Conservation (phyloP, 1,139 yeast genomes). For the Meyerozyma carpophila region DNA sequence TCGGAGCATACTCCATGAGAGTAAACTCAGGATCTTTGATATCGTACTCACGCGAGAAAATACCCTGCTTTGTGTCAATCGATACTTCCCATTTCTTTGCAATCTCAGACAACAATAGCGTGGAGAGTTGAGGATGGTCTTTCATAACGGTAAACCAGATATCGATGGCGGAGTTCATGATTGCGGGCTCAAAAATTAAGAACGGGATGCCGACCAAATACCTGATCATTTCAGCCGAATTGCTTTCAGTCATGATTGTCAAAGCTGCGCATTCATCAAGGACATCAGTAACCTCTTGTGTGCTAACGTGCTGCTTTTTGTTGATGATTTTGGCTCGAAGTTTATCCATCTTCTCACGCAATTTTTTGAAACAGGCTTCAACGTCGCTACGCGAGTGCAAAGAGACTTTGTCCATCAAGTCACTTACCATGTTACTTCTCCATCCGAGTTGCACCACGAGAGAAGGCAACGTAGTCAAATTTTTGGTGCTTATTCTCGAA, state of each 20-base stretch:
- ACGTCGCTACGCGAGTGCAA: conserved; percentile 26
- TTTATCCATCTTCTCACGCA: conserved; percentile 13
- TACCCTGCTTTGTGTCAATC: conserved; percentile 54
- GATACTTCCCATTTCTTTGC: conserved; percentile 64
- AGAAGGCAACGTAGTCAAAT: conserved; percentile 59
- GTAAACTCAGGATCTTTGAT: conserved; percentile 57
- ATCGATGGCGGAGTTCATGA: conserved; percentile 64
- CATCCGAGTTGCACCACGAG: conserved; percentile 77
- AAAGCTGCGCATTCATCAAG: conserved; percentile 48
- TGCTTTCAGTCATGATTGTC: conserved; percentile 38
- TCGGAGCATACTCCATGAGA: conserved; percentile 87
- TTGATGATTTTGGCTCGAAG: conserved; percentile 8
- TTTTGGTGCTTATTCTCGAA: conserved; percentile 17
- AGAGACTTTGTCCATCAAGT: conserved; percentile 32
- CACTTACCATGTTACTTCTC: conserved; percentile 51
- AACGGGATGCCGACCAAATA: conserved; percentile 72
- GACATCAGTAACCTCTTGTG: conserved; percentile 33
- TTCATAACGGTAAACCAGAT: conserved; percentile 81
- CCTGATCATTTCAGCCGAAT: conserved; percentile 48
- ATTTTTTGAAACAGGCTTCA: conserved; percentile 21
- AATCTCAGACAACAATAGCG: conserved; percentile 65
- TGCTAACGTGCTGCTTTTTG: conserved; percentile 10
- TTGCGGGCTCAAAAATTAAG: conserved; percentile 50
- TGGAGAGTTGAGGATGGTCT: conserved; percentile 53
- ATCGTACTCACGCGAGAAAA: conserved; percentile 60